Base-by-base conservation (phyloP, 306 rosid species). In the Rosa chinensis region DNA sequence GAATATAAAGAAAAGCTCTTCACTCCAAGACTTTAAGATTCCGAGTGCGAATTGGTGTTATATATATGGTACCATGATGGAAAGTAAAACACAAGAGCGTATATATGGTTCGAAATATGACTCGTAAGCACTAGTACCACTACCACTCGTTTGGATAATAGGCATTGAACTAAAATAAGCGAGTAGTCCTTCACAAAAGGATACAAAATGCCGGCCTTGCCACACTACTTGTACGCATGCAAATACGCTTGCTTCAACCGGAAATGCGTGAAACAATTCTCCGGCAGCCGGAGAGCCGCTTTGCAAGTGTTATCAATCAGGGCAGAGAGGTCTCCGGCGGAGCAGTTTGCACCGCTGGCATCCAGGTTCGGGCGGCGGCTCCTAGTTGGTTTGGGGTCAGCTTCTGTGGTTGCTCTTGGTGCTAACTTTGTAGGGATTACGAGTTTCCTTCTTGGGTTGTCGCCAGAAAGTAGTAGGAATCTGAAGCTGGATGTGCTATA, bases 371-470 rank as follows among this genome's bases (percentile, higher is more conserved):
- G 82, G 76, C 82, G 98, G 73, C 88, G 97, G 69, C 87, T 92
- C 40, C 77, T 83, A 0, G 77, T 89, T 43, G 99, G 99, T 0
- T 48, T 89, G 17, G 93, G 93, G 5, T 90, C 97, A 69, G 96
- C 98, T 77, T 91, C 97, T 43, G 75, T 90, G 52, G 97, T 95
- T 50, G 94, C 93, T 20, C 52, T 95, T 61, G 99, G 96, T 32
- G 98, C 99, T 39, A 80, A 93, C 85, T 95, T 95, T 66, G 83
- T 85, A 3, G 99, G 97, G 71, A 74, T 90, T 53, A 90, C 98
- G 3, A 91, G 92, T 77, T 90, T 89, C 81, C 89, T 95, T 40
- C 91, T 93, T 0, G 91, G 94, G 32, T 78, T 93, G 63, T 85
- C 87, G 11, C 99, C 94, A 21, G 88, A 88, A 70, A 91, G 43